Percentiles rank a stretch among this genome's conserved stretches.
Evolutionary conservation across 2,329 filamentous ascomycete species (phyloP).

Genomic region (Hypomyces rosellus): DNA sequence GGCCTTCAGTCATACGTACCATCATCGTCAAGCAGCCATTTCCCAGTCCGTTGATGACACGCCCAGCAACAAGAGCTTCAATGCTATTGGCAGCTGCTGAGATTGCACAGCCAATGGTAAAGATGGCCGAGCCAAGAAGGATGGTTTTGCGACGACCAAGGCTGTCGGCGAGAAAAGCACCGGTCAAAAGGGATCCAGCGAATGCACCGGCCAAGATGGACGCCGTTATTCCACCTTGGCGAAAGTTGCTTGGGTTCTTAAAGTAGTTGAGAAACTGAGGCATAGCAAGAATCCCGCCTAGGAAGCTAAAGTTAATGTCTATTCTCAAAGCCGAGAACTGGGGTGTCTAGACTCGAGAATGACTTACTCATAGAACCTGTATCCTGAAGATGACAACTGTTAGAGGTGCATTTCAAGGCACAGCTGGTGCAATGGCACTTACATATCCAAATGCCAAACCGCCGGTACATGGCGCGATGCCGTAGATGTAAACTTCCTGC

Average conservation of each 20-base stretch:
- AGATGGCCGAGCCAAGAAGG: slow-evolving; percentile 6
- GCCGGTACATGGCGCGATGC: slow-evolving; percentile 10
- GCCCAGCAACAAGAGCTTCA: slow-evolving; percentile 9
- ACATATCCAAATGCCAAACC: slow-evolving; percentile 12
- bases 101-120: slow-evolving; percentile 7
- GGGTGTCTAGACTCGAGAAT: no score
- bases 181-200: slow-evolving; percentile 8
- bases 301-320: not conserved
- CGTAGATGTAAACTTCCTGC: slow-evolving; percentile 6
- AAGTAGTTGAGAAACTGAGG: slow-evolving; percentile 9
- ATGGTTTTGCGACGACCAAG: slow-evolving; percentile 6
- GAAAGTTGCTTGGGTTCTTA: slow-evolving; percentile 10
- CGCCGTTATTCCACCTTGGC: slow-evolving; percentile 10
- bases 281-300: slow-evolving; percentile 10
- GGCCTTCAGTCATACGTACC: not conserved
- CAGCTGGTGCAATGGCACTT: not conserved
- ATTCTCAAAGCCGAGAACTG: no score
- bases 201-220: slow-evolving; percentile 9
- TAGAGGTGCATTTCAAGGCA: not conserved
- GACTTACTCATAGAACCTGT: slow-evolving; percentile 10
- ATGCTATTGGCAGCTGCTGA: slow-evolving; percentile 5
- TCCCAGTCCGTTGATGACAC: slow-evolving; percentile 9
- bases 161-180: slow-evolving; percentile 8
- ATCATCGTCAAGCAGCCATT: slow-evolving; percentile 11
- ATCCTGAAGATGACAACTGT: not conserved